Percentiles rank a stretch among this genome's conserved stretches.
These are phyloP conservation scores for Tolypocladium ovalisporum DNA, from an alignment of 2,329 filamentous ascomycete genomes.

Conservation along the genomic window DNA sequence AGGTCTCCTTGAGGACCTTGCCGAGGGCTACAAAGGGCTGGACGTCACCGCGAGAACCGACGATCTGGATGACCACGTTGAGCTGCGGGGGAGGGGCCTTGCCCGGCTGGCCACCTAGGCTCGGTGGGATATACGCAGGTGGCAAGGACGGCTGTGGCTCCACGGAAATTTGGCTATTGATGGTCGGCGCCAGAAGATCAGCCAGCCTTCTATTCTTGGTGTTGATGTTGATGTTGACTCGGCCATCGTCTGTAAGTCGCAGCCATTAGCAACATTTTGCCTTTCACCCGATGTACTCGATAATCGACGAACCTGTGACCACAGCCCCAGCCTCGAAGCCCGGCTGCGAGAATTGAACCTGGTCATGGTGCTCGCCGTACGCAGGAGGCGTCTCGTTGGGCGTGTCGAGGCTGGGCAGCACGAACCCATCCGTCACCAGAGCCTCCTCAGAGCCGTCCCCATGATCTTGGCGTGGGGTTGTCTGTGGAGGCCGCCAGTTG, in stretches of 20 bases:
- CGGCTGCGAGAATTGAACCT: constrained; percentile 48
- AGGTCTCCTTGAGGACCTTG: constrained; percentile 49
- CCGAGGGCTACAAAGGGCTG: constrained; percentile 66
- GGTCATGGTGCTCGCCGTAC: constrained; percentile 46
- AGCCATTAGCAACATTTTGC: background rate
- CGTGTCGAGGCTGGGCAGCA: constrained; percentile 28
- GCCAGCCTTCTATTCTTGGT: constrained; percentile 57
- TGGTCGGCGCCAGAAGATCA: constrained; percentile 53
- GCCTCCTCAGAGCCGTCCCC: constrained; percentile 18
- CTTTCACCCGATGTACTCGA: background rate
- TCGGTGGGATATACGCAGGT: constrained; percentile 63
- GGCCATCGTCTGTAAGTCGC: constrained; percentile 52
- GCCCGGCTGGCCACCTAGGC: constrained; percentile 51
- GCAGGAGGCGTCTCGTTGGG: constrained; percentile 38
- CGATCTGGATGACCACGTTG: constrained; percentile 66
- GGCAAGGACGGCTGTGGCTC: constrained; percentile 41
- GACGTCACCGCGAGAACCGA: constrained; percentile 64
- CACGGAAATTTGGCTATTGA: constrained; percentile 44
- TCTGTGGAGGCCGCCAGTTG: background rate
- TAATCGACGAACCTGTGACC: constrained; percentile 34
- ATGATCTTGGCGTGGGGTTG: constrained; percentile 1
- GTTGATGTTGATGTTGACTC: constrained; percentile 71
- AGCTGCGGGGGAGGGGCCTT: constrained; percentile 46
- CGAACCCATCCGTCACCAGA: constrained; percentile 26
- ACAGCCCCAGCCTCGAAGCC: constrained; percentile 53